Evolutionary conservation across 192 early-diverging fungal genomes (phyloP), one percentile per base, ranked within the genome.

Genomic region (Backusella sp.): DNA sequence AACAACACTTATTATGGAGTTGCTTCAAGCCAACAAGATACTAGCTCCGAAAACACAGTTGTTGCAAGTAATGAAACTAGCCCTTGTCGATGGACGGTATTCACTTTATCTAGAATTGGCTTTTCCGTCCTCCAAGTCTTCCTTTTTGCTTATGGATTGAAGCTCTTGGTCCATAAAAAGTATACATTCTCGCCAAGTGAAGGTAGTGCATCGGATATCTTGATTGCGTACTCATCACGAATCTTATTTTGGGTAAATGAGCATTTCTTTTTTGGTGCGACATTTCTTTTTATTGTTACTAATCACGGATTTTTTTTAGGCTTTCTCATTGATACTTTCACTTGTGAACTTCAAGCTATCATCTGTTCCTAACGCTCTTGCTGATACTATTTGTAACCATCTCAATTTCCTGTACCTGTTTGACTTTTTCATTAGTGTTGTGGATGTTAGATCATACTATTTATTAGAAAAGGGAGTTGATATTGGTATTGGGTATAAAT

Each of bases 381-480:
- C 78, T 21, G 42, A 69, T 68, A 56, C 65, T 1, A 37, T 83
- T 23, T 76, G 82, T 52, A 59, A 28, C 19, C 76, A 77, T 6
- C 49, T 83, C 21, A 83, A 83, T n/a, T 17, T 66, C 3, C 46
- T 83, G 17, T 83, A 80, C 34, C 19, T 75, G 17, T 34, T 65
- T 2, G 53, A 68, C 19, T 74, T 83, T 36, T 23, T 80, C 5
- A 32, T 80, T 32, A 56, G 72, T 1, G 12, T 77, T 0, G 59
- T 80, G 14, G 79, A 83, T 72, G 4, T 78, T 9, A 79, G 75
- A n/a, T 77, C 82, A 4, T 73, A 56, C 46, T 83, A 83, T 46
- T 49, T 75, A 28, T 44, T 75, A 8, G 59, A 76, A 9, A 66
- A 72, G 15, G 53, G 23, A 23, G 21, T 34, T 14, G 53, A 39